A percentile compares a stretch with the other conserved stretches of the same genome.
Evolutionary conservation across 352 stramenopile genomes (phyloP).

Genomic region (Plasmopara halstedii): DNA sequence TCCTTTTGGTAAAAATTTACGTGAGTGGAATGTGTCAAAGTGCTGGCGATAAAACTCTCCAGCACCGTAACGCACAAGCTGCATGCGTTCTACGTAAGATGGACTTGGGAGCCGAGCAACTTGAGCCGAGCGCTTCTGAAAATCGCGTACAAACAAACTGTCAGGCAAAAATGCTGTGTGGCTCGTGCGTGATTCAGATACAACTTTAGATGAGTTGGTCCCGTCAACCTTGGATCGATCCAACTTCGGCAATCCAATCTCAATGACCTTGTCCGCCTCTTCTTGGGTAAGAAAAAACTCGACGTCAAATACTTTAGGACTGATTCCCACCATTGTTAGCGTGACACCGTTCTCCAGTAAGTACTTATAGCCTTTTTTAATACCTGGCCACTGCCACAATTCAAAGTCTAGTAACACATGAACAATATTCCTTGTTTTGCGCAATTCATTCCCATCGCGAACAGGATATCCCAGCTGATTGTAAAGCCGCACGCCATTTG

Average conservation of each 20-base stretch:
- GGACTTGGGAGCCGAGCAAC: slow-evolving; percentile 64
- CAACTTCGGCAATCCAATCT: slow-evolving; percentile 37
- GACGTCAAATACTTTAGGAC: slow-evolving; percentile 71
- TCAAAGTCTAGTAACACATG: slow-evolving; percentile 80
- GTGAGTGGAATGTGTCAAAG: slow-evolving; percentile 75
- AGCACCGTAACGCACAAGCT: slow-evolving; percentile 69
- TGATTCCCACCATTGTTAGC: slow-evolving; percentile 59
- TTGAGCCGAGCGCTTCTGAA: slow-evolving; percentile 48
- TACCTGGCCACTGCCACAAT: slow-evolving; percentile 78
- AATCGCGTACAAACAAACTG: slow-evolving; percentile 59
- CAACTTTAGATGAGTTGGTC: slow-evolving; percentile 50
- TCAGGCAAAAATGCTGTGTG: slow-evolving; percentile 76
- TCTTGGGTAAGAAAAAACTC: slow-evolving; percentile 50
- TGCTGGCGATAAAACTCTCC: slow-evolving; percentile 83
- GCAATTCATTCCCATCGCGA: slow-evolving; percentile 38
- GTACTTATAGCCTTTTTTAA: slow-evolving; percentile 72
- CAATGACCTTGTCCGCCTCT: slow-evolving; percentile 54
- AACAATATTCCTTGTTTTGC: slow-evolving; percentile 46
- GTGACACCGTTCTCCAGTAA: slow-evolving; percentile 58
- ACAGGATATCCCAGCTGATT: slow-evolving; percentile 59
- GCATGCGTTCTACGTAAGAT: slow-evolving; percentile 58
- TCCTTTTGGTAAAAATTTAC: slow-evolving; percentile 55
- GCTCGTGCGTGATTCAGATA: slow-evolving; percentile 60
- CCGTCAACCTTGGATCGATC: slow-evolving; percentile 67
- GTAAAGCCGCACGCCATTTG: slow-evolving; percentile 68